Evolutionary conservation across 176 grass and related monocot species (phyloP), one percentile per base, ranked within the genome.

Genomic region (Ampelocalamus luodianensis): DNA sequence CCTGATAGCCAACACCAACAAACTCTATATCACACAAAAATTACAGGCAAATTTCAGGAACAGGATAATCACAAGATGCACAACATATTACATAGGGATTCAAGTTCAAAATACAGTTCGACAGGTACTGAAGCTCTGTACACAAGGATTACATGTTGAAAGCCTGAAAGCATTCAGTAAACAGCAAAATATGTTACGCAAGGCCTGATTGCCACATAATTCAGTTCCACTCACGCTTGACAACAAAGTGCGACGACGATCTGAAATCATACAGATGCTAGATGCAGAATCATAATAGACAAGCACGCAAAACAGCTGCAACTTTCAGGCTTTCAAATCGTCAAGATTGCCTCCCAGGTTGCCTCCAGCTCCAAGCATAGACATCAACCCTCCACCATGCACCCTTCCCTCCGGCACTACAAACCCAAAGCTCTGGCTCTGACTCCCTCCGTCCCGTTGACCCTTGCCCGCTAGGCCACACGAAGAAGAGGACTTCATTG

Each of bases 381-480:
- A 91, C 88, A 96, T 96, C 50, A 96, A 77, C 5, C 93, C 96
- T 60, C 96, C 91, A 29, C 96, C 93, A 42, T 96, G 93, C 65
- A 99, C 93, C 84, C 93, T 90, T 55, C 96, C 93, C 74, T 99
- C 96, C 3, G 93, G 91, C 68, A 96, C 70, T 17, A 88, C 89
- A 11, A 92, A 87, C 20, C 79, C 80, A 8, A 86, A 78, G 65
- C 81, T 74, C 82, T 82, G 79, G 39, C 42, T 77, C 49, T 68
- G 68, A 62, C 81, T 86, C 59, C 80, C 84, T 32, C 71, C 82
- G 18, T 78, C 90, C 32, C 86, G 86, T 53, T 40, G 65, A 6
- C 54, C 60, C 3, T 50, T 76, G 22, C 87, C 82, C 1, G 45
- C 50, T 16, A 79, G 34, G 64, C 46, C 77, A 82, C 69, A 85